Evolutionary conservation across 2,329 filamentous ascomycete genomes (phyloP).

Genomic region (Penicillium sp.): DNA sequence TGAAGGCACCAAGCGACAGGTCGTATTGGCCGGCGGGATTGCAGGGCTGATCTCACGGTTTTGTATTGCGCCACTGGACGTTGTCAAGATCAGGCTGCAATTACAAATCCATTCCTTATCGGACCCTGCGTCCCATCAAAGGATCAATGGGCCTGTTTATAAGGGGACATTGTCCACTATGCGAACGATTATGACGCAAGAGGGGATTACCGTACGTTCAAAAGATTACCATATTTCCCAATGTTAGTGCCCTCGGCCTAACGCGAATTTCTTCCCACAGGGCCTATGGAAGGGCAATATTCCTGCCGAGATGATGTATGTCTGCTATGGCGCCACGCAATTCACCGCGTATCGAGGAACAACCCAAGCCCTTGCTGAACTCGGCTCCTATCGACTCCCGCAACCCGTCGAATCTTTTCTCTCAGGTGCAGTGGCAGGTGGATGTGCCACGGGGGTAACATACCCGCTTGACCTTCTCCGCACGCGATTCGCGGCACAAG

Average conservation of each 20-base stretch:
- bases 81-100: constrained; percentile 95
- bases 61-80: constrained; percentile 87
- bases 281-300: constrained; percentile 97
- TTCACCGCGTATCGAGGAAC: constrained; percentile 78
- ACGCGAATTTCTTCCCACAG: constrained; percentile 14
- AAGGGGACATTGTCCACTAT: constrained; percentile 70
- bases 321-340: constrained; percentile 80
- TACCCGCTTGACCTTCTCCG: constrained; percentile 90
- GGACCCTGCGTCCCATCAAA: constrained; percentile 56
- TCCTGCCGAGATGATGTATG: constrained; percentile 86
- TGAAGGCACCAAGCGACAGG: constrained; percentile 62
- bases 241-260: neutral
- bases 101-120: constrained; percentile 79
- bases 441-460: constrained; percentile 68
- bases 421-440: constrained; percentile 73
- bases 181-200: constrained; percentile 64
- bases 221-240: neutral
- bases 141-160: constrained; percentile 44
- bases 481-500: constrained; percentile 94
- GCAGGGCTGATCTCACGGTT: constrained; percentile 91
- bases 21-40: constrained; percentile 56
- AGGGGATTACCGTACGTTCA: constrained; percentile 60
- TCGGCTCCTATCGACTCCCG: constrained; percentile 48
- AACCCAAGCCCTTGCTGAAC: constrained; percentile 56
- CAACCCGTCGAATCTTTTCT: constrained; percentile 69